phyloP scores from a whole-genome alignment of 2,329 filamentous ascomycete species.

The Dactylonectria estremocensis region DNA sequence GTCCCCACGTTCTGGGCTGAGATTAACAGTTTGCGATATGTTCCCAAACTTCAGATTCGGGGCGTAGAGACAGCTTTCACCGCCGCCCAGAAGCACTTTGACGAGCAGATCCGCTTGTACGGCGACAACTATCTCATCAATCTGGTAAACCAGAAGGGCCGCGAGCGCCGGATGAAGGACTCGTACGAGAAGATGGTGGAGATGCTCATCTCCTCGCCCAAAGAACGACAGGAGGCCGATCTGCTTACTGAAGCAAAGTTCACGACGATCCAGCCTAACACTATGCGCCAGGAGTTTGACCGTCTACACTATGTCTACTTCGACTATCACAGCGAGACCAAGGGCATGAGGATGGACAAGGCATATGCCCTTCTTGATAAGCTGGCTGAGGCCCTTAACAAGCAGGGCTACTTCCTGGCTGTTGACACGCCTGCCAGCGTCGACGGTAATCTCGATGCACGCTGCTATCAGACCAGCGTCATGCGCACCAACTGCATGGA shows the following conservation, averaged over 20 bases:
- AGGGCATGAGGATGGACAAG: slow-evolving; percentile 93
- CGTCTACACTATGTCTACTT: slow-evolving; percentile 97
- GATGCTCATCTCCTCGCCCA: slow-evolving; percentile 78
- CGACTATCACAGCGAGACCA: slow-evolving; percentile 98
- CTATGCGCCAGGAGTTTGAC: slow-evolving; percentile 77
- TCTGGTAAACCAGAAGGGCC: slow-evolving; percentile 94
- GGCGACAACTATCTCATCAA: slow-evolving; percentile 99
- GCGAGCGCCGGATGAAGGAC: slow-evolving; percentile 90
- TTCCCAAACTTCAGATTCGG: slow-evolving; percentile 89
- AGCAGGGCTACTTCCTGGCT: slow-evolving; percentile 93
- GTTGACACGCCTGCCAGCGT: slow-evolving; percentile 84
- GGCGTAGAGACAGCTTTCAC: slow-evolving; percentile 84
- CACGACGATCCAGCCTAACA: slow-evolving; percentile 78
- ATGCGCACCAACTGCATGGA: slow-evolving; percentile 99
- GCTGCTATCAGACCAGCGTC: slow-evolving; percentile 87
- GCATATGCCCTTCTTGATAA: slow-evolving; percentile 89
- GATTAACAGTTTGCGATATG: slow-evolving; percentile 93
- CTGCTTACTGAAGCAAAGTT: slow-evolving; percentile 83
- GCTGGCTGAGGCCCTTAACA: slow-evolving; percentile 80
- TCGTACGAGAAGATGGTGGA: slow-evolving; percentile 94
- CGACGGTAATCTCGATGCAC: slow-evolving; percentile 82
- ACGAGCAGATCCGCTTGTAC: slow-evolving; percentile 93
- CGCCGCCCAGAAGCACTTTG: slow-evolving; percentile 89
- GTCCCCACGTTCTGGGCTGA: slow-evolving; percentile 98
- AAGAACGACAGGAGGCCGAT: slow-evolving; percentile 77